A percentile compares a stretch with the other conserved stretches of the same genome.
These are phyloP conservation scores for Pisolithus marmoratus DNA, from an alignment of 768 basidiomycete genomes.

Conservation along the genomic window DNA sequence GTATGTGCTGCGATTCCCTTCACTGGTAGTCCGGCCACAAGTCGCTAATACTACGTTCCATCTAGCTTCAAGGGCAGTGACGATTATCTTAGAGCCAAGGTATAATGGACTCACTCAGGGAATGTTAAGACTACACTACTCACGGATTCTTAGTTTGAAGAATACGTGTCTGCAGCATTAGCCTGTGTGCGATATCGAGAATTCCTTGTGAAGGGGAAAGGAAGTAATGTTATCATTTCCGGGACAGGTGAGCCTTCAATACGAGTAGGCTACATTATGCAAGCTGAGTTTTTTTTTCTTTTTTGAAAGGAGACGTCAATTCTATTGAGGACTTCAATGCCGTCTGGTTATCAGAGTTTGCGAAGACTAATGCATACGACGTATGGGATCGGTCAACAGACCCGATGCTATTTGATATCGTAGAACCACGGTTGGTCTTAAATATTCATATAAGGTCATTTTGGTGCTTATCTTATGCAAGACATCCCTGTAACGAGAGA, in stretches of 20 bases:
- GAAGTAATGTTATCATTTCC: conserved; percentile 57
- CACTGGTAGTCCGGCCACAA: background rate
- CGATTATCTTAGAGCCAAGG: conserved; percentile 88
- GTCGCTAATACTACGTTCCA: conserved; percentile 1
- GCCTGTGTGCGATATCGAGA: conserved; percentile 88
- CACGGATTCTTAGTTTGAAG: conserved; percentile 57
- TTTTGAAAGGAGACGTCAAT: conserved; percentile 47
- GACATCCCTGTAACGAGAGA: conserved; percentile 92
- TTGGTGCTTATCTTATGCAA: conserved; percentile 23
- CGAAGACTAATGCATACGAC: conserved; percentile 78
- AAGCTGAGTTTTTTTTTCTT: conserved; percentile 14
- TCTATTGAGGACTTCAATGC: conserved; percentile 79
- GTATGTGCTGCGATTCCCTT: conserved; percentile 34
- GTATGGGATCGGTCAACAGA: conserved; percentile 92
- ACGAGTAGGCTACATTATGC: background rate
- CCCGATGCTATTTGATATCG: conserved; percentile 88
- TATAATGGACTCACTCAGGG: conserved; percentile 19
- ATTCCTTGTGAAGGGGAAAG: conserved; percentile 68
- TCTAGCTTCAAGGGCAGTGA: conserved; percentile 90
- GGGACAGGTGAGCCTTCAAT: conserved; percentile 39
- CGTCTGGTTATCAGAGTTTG: conserved; percentile 85
- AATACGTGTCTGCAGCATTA: conserved; percentile 86
- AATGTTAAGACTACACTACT: background rate
- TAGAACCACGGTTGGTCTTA: conserved; percentile 75
- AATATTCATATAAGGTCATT: background rate